Base-by-base conservation (phyloP, 2,329 filamentous ascomycete genomes). In the Cercospora zeina region DNA sequence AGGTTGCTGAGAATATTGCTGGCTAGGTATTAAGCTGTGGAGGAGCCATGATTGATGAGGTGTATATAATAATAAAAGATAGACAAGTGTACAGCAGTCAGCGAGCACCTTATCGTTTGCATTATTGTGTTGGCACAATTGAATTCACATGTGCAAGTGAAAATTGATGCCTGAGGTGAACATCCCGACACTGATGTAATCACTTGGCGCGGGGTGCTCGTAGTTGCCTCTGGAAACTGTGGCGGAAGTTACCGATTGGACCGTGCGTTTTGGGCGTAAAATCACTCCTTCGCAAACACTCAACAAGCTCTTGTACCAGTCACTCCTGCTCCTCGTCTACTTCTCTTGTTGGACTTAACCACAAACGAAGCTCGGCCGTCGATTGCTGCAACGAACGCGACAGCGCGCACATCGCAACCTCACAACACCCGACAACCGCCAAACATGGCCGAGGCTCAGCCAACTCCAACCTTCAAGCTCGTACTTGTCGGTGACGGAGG, bases 401-500 rank as follows among this genome's bases (percentile, higher is more conserved):
- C 56, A 37, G 56, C 47, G 56, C 56, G 30, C 45, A 51, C 34
- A 4, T 37, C 33, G 34, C 19, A 33, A 31, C 36, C 54, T 1
- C 36, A 16, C 30, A 31, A 31, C 60, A 51, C 64, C 54, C n/a
- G 61, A 24, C 60, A 63, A 59, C 9, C 64, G 36, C 55, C 55
- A 37, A 65, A 67, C 58, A 67, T 65, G 24, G 59, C 60, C 27
- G 64, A 62, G 31, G 62, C 47, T 45, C 61, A 57, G 31, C 21
- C 42, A 21, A 74, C 78, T 69, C 91, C 93, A 71, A 96, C 91
- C 80, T 99, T 99, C 89, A 99, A 99, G 91, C 91, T 99, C 76
- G 95, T 99, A 79, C 91, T 99, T 82, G 95, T 99, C 77, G 95
- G 95, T 80, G 95, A 99, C 79, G 95, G 95, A 82, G 95, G 95